Evolutionary conservation across 1,139 yeast species (phyloP).

Genomic region (Candida frijolesensis): DNA sequence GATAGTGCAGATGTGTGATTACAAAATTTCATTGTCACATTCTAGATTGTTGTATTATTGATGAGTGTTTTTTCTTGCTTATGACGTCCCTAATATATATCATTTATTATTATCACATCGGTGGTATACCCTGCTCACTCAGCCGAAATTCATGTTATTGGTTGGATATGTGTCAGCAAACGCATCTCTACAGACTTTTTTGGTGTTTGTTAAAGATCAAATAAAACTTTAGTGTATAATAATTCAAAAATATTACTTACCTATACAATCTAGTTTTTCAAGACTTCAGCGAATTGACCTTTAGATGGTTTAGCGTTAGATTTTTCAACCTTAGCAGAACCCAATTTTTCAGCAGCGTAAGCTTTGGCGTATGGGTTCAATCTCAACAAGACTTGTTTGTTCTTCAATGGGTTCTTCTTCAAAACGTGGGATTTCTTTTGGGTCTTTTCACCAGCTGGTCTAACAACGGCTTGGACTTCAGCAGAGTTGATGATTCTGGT

Average conservation of each 20-base stretch:
- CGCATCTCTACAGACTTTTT: too few relatives aligned
- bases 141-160: too few relatives aligned
- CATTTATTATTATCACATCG: too few relatives aligned
- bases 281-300: slow-evolving; percentile 69
- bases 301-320: slow-evolving; percentile 67
- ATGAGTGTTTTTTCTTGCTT: too few relatives aligned
- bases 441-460: slow-evolving; percentile 94
- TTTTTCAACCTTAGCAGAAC: slow-evolving; percentile 77
- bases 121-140: too few relatives aligned
- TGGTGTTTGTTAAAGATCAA: neutral
- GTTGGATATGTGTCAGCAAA: too few relatives aligned
- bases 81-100: too few relatives aligned
- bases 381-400: slow-evolving; percentile 97
- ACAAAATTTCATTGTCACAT: too few relatives aligned
- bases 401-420: slow-evolving; percentile 99
- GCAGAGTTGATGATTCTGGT: slow-evolving; percentile 98
- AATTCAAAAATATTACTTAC: neutral
- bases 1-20: too few relatives aligned
- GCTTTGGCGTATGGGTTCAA: slow-evolving; percentile 99
- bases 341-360: slow-evolving; percentile 87
- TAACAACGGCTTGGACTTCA: slow-evolving; percentile 96
- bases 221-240: neutral
- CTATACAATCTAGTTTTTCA: slow-evolving; percentile 45
- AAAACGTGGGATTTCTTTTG: slow-evolving; percentile 94
- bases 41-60: too few relatives aligned